phyloP scores from a whole-genome alignment of 805 yeast species.

The Komagataella pseudopastoris region DNA sequence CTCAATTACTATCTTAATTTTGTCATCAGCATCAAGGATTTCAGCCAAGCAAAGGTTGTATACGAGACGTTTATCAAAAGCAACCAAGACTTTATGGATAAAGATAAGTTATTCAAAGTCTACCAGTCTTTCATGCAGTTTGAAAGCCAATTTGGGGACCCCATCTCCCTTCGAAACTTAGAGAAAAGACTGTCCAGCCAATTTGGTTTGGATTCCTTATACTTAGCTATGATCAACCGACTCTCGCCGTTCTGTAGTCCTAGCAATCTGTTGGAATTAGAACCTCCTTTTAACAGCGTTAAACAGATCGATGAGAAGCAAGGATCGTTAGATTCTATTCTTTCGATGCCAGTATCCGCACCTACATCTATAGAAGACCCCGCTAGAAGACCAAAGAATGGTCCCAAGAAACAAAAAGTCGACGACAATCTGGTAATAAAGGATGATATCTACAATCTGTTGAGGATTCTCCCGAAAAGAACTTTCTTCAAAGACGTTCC shows the following conservation, averaged over 20 bases:
- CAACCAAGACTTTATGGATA: constrained; percentile 15
- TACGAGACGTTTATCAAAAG: constrained; percentile 67
- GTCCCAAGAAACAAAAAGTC: constrained; percentile 4
- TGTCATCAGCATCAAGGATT: constrained; percentile 51
- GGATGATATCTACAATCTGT: constrained; percentile 32
- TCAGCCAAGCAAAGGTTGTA: constrained; percentile 62
- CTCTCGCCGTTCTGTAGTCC: neutral
- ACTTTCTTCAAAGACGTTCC: neutral
- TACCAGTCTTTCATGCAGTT: constrained; percentile 49
- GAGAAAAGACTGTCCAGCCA: constrained; percentile 31
- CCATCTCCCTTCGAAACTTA: constrained; percentile 50
- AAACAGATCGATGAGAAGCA: constrained; percentile 18
- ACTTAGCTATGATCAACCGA: neutral
- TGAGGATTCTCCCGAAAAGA: constrained; percentile 43
- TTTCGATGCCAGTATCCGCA: constrained; percentile 19
- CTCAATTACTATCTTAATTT: constrained; percentile 60
- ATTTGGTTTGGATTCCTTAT: neutral
- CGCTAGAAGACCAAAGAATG: constrained; percentile 1
- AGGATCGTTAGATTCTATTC: neutral
- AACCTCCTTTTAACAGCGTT: constrained; percentile 22
- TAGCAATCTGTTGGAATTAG: constrained; percentile 8
- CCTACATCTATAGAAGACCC: constrained; percentile 20
- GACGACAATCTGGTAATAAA: constrained; percentile 16
- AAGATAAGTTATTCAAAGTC: constrained; percentile 27
- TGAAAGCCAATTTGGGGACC: constrained; percentile 59